Conservation (phyloP, 2,329 filamentous ascomycete species). For the Dryadomyces sulphureus region DNA sequence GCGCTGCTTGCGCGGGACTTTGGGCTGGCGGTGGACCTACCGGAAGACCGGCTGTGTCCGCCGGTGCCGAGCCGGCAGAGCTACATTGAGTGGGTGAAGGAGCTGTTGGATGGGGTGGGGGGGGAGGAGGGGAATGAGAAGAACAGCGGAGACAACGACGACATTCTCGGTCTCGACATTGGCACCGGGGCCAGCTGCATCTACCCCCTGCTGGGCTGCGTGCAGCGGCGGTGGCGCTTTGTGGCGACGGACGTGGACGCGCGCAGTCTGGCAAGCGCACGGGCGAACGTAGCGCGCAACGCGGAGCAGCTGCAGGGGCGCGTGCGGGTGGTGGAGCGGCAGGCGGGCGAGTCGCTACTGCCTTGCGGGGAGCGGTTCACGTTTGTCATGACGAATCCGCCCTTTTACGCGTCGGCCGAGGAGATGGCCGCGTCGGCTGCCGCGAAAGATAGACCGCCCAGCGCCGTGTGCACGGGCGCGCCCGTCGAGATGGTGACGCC, state of each 20-base stretch:
- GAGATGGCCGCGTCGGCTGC: conserved; percentile 54
- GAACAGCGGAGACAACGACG: background rate
- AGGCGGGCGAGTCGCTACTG: conserved; percentile 38
- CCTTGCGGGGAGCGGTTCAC: conserved; percentile 35
- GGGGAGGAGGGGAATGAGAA: background rate
- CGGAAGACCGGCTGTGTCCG: conserved; percentile 69
- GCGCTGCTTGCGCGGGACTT: conserved; percentile 67
- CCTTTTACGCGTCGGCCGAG: conserved; percentile 66
- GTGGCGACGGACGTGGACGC: conserved; percentile 66
- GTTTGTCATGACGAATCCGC: conserved; percentile 89
- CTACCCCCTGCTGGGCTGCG: conserved; percentile 70
- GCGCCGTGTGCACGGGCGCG: conserved; percentile 62
- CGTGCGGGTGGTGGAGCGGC: conserved; percentile 47
- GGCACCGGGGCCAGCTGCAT: conserved; percentile 87
- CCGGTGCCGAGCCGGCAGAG: conserved; percentile 69
- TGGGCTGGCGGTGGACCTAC: conserved; percentile 52
- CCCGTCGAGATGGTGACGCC: conserved; percentile 71
- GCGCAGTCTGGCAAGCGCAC: conserved; percentile 51
- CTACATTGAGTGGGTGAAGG: conserved; percentile 82
- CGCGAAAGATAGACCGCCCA: conserved; percentile 52
- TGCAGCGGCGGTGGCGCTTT: conserved; percentile 59
- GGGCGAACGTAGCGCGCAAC: conserved; percentile 53
- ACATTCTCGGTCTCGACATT: conserved; percentile 55
- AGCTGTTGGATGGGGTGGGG: conserved; percentile 45
- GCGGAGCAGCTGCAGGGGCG: conserved; percentile 34